phyloP scores from a whole-genome alignment of 306 rosid genomes.

The Rosa persica region DNA sequence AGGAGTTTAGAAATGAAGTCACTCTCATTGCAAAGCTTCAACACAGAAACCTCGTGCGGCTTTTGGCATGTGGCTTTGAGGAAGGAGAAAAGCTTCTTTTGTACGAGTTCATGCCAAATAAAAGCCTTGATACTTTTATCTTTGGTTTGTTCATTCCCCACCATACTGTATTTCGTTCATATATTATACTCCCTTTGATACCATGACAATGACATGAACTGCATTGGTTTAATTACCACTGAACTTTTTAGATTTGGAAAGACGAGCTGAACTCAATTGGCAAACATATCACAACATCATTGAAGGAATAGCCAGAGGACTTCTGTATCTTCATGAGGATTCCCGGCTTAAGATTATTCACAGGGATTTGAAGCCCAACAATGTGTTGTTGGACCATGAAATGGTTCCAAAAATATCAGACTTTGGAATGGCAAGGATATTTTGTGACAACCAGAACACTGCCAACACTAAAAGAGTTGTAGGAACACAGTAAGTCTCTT shows the following conservation, averaged over 20 bases:
- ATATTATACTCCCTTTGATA: background rate
- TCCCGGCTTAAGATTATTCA: slow-evolving; percentile 53
- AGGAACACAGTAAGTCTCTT: slow-evolving; percentile 53
- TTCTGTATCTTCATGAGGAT: slow-evolving; percentile 59
- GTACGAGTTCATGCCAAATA: slow-evolving; percentile 64
- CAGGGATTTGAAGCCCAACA: slow-evolving; percentile 56
- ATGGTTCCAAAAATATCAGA: slow-evolving; percentile 56
- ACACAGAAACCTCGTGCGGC: slow-evolving; percentile 60
- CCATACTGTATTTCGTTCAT: background rate
- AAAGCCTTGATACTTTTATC: slow-evolving; percentile 55
- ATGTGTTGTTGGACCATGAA: slow-evolving; percentile 48
- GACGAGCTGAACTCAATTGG: slow-evolving; percentile 46
- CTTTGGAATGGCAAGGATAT: slow-evolving; percentile 61
- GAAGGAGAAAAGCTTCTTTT: slow-evolving; percentile 56
- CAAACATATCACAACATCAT: slow-evolving; percentile 38
- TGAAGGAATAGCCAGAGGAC: slow-evolving; percentile 44
- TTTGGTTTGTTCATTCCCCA: slow-evolving; percentile 41
- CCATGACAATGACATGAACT: background rate
- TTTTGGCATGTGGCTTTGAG: slow-evolving; percentile 56
- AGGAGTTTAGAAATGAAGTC: slow-evolving; percentile 65
- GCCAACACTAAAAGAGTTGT: slow-evolving; percentile 57
- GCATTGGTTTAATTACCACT: background rate
- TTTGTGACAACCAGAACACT: slow-evolving; percentile 43
- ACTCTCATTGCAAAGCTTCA: slow-evolving; percentile 59
- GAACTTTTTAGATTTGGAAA: slow-evolving; percentile 35